Conservation (phyloP, 306 rosid species). For the Cucurbita ficifolia region DNA sequence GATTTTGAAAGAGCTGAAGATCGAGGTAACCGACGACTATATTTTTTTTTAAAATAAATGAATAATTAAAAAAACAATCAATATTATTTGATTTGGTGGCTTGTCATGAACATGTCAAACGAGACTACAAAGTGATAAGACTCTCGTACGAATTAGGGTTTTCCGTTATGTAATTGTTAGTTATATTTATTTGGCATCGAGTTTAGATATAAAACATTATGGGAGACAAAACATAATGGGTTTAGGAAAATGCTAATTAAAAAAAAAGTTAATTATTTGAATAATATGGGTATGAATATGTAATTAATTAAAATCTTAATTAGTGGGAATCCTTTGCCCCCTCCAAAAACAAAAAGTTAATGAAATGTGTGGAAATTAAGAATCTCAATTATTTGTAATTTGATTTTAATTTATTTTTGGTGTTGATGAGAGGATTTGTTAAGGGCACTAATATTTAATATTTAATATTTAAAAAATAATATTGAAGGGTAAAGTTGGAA, state of each 20-base stretch:
- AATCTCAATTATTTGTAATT: conserved; percentile 6
- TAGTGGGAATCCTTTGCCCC: not conserved
- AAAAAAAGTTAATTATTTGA: not conserved
- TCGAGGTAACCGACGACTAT: too few relatives aligned
- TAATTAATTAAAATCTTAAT: not conserved
- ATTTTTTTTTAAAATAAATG: too few relatives aligned
- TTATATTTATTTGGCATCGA: conserved; percentile 4
- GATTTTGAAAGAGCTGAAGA: too few relatives aligned
- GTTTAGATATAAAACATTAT: not conserved
- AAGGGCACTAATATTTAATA: not conserved
- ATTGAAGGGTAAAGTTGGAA: too few relatives aligned
- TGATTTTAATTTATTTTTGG: not conserved
- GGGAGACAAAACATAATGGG: conserved; percentile 10
- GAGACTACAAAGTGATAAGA: not conserved
- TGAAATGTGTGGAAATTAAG: not conserved
- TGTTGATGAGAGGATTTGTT: not conserved
- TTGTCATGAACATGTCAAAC: not conserved
- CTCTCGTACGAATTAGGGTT: not conserved
- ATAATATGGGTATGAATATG: conserved; percentile 1
- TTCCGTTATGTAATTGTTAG: not conserved
- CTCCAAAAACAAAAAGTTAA: not conserved
- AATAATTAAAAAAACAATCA: too few relatives aligned
- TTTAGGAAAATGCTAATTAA: not conserved
- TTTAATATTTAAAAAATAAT: too few relatives aligned
- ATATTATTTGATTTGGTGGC: not conserved